Evolutionary conservation across 2,329 filamentous ascomycete species (phyloP).

Genomic region (Elsinoe australis): DNA sequence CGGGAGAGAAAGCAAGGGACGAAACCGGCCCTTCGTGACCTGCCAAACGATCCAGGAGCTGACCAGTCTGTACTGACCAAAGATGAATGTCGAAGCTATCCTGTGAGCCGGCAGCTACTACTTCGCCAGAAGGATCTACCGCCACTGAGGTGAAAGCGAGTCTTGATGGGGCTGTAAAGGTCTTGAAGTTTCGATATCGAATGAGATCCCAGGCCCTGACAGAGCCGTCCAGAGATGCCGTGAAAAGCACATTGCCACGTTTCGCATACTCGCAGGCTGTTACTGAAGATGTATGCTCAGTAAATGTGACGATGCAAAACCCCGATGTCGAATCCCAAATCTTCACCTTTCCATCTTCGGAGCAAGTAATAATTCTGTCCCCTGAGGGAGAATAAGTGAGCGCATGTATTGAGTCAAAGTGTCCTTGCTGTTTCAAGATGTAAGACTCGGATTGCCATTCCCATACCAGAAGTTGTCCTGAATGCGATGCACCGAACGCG

Average conservation of each 20-base stretch:
- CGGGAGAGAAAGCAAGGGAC: conserved; percentile 77
- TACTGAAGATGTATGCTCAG: conserved; percentile 89
- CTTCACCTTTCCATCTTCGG: conserved; percentile 97
- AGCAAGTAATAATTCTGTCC: conserved; percentile 82
- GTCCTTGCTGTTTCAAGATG: conserved; percentile 94
- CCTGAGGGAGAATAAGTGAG: conserved; percentile 90
- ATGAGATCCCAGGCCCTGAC: conserved; percentile 94
- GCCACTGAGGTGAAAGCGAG: conserved; percentile 90
- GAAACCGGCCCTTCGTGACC: conserved; percentile 94
- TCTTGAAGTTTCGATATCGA: conserved; percentile 91
- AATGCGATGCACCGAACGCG: conserved; percentile 89
- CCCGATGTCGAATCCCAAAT: conserved; percentile 96
- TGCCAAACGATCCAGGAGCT: conserved; percentile 80
- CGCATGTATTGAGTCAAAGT: conserved; percentile 92
- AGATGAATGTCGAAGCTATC: conserved; percentile 97
- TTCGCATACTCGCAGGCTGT: conserved; percentile 93
- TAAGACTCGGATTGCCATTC: conserved; percentile 99
- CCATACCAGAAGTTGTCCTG: conserved; percentile 96
- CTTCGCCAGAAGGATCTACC: conserved; percentile 94
- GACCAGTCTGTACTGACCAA: conserved; percentile 96
- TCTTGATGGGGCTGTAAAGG: conserved; percentile 87
- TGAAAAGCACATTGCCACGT: conserved; percentile 92
- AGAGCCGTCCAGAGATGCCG: conserved; percentile 87
- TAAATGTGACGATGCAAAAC: conserved; percentile 97
- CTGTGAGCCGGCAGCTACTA: conserved; percentile 87